Conservation (phyloP, 129 eudicot species). For the sunflower (Helianthus annuus) region DNA sequence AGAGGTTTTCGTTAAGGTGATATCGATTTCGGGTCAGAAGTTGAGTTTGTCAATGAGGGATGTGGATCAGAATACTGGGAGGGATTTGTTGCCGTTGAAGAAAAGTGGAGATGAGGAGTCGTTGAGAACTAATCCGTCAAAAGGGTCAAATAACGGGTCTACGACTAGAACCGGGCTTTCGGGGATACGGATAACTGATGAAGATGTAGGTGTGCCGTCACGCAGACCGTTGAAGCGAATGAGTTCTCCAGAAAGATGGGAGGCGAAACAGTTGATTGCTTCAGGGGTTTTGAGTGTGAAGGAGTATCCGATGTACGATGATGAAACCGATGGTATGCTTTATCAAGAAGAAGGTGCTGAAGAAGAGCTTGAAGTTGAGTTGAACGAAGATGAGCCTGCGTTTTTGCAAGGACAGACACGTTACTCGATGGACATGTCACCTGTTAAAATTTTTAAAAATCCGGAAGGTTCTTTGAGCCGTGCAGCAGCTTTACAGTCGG, state of each 20-base stretch:
- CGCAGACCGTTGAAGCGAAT: constrained; percentile 74
- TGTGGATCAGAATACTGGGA: constrained; percentile 86
- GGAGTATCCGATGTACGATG: constrained; percentile 77
- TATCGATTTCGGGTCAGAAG: constrained; percentile 65
- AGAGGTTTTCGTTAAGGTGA: constrained; percentile 80
- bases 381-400: constrained; percentile 87
- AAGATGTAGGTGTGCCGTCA: constrained; percentile 55
- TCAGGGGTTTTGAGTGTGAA: constrained; percentile 77
- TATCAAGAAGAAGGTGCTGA: constrained; percentile 92
- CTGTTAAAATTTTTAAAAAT: constrained; percentile 81
- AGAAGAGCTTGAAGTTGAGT: constrained; percentile 81
- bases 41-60: constrained; percentile 84
- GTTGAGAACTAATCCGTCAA: constrained; percentile 53
- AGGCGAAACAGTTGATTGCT: constrained; percentile 78
- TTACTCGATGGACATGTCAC: constrained; percentile 81
- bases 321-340: constrained; percentile 69
- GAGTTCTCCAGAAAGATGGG: constrained; percentile 97
- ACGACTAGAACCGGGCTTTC: constrained; percentile 63
- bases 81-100: constrained; percentile 79
- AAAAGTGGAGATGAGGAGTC: constrained; percentile 48
- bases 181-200: constrained; percentile 67
- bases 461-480: constrained; percentile 96
- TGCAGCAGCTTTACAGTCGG: constrained; percentile 94
- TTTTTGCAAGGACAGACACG: constrained; percentile 82
- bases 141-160: constrained; percentile 17